A percentile compares a stretch with the other conserved stretches of the same genome.
Conservation (phyloP, 345 rosid species). For the Linum usitatissimum region DNA sequence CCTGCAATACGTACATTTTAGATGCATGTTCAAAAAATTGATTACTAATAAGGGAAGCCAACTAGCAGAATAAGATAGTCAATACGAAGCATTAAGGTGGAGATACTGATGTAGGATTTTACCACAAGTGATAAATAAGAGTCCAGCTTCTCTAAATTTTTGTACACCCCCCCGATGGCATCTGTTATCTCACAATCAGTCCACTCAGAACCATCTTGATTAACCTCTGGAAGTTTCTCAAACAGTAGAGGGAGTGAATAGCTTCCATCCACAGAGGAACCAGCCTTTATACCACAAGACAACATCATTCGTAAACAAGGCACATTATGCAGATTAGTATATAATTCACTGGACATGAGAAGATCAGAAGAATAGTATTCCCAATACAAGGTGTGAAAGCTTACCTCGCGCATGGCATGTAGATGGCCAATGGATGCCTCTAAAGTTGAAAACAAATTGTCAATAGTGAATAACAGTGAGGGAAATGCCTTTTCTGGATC, state of each 20-base stretch:
- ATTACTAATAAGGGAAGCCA: slow-evolving; percentile 1
- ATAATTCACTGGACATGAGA: too few relatives aligned
- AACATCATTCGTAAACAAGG: not conserved
- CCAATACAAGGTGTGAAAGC: not conserved
- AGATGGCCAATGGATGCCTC: slow-evolving; percentile 59
- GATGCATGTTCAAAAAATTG: slow-evolving; percentile 4
- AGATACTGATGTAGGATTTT: slow-evolving; percentile 17
- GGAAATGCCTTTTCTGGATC: slow-evolving; percentile 56
- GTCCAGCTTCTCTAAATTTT: slow-evolving; percentile 58
- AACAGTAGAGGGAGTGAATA: slow-evolving; percentile 48
- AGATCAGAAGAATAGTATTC: too few relatives aligned
- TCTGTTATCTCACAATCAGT: slow-evolving; percentile 61
- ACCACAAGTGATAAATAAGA: slow-evolving; percentile 54
- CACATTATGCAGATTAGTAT: not conserved
- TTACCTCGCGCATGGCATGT: slow-evolving; percentile 52
- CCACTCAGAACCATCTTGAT: slow-evolving; percentile 61
- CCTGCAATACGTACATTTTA: slow-evolving; percentile 27
- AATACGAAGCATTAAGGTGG: not conserved
- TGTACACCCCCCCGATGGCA: slow-evolving; percentile 49
- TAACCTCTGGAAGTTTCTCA: slow-evolving; percentile 51
- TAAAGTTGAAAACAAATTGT: slow-evolving; percentile 48
- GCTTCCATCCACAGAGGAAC: slow-evolving; percentile 55
- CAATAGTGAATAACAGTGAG: slow-evolving; percentile 35
- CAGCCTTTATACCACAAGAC: slow-evolving; percentile 31
- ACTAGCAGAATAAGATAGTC: not conserved